Conservation (phyloP, 2,329 filamentous ascomycete species). For the Oidium heveae region DNA sequence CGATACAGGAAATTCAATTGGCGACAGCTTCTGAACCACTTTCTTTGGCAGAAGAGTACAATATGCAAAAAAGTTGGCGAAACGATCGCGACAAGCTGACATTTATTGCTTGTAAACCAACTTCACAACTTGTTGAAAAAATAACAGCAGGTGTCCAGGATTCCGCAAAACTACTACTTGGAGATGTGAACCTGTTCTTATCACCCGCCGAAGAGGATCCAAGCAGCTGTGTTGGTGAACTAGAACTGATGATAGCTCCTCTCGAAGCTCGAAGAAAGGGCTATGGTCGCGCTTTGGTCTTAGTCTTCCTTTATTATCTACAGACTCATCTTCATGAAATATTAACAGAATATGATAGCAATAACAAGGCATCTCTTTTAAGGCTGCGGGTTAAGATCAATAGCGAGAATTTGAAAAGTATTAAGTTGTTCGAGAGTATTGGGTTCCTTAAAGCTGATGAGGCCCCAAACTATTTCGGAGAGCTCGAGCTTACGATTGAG, state of each 20-base stretch:
- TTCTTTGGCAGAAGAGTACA: constrained; percentile 56
- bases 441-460: too few species aligned
- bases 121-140: not conserved
- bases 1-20: constrained; percentile 52
- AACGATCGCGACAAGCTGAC: constrained; percentile 66
- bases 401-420: too few species aligned
- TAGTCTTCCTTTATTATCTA: constrained; percentile 47
- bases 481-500: too few species aligned
- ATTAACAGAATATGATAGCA: constrained; percentile 24
- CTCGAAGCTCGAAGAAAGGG: constrained; percentile 31
- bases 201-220: constrained; percentile 24
- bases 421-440: too few species aligned
- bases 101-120: constrained; percentile 46
- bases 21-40: constrained; percentile 76
- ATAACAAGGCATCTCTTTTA: too few species aligned
- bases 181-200: constrained; percentile 65
- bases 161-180: constrained; percentile 31
- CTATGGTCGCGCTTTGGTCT: constrained; percentile 36
- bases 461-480: too few species aligned
- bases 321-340: constrained; percentile 25
- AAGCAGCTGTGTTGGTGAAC: constrained; percentile 31
- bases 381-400: too few species aligned
- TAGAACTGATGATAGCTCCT: constrained; percentile 69
- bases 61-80: constrained; percentile 78
- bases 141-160: constrained; percentile 20